These are phyloP conservation scores for Beauveria sp. DNA, from an alignment of 2,329 filamentous ascomycete species.

Conservation along the genomic window DNA sequence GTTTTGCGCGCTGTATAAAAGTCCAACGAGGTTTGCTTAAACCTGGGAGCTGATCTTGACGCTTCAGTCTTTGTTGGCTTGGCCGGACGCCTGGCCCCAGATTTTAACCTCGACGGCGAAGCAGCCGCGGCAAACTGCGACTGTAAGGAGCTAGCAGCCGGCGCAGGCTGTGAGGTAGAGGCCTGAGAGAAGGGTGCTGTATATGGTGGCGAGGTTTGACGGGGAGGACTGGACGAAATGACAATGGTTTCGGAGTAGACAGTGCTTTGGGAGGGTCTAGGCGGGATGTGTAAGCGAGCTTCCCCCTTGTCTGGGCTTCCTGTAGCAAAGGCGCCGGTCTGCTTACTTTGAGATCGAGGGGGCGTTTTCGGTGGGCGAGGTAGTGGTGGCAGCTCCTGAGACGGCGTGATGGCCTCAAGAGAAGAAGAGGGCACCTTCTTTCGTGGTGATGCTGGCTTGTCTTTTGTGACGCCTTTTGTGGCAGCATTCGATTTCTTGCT, in stretches of 20 bases:
- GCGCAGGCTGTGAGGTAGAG: conserved; percentile 11
- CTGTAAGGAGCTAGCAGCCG: conserved; percentile 20
- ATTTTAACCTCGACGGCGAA: conserved; percentile 5
- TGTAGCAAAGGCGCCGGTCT: conserved; percentile 20
- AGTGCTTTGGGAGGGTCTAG: conserved; percentile 5
- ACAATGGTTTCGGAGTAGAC: conserved; percentile 6
- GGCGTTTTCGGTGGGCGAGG: conserved; percentile 18
- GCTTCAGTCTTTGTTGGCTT: background rate
- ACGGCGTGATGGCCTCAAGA: background rate
- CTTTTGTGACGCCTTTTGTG: conserved; percentile 8
- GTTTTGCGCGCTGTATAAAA: conserved; percentile 18
- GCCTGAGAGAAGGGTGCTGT: conserved; percentile 16
- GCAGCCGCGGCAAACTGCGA: conserved; percentile 16
- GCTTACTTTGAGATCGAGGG: conserved; percentile 29
- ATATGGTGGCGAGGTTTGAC: conserved; percentile 22
- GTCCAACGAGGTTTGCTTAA: conserved; percentile 28
- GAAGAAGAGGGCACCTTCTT: background rate
- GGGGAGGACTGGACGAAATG: conserved; percentile 9
- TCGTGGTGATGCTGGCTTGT: conserved; percentile 7
- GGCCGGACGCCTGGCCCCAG: background rate
- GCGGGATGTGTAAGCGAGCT: conserved; percentile 10
- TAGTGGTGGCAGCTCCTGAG: background rate
- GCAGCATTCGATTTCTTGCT: conserved; percentile 9
- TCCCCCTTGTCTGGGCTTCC: conserved; percentile 9
- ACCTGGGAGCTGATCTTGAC: conserved; percentile 12